These are phyloP conservation scores for Galerina sulciceps DNA, from an alignment of 768 basidiomycete genomes.

Conservation along the genomic window DNA sequence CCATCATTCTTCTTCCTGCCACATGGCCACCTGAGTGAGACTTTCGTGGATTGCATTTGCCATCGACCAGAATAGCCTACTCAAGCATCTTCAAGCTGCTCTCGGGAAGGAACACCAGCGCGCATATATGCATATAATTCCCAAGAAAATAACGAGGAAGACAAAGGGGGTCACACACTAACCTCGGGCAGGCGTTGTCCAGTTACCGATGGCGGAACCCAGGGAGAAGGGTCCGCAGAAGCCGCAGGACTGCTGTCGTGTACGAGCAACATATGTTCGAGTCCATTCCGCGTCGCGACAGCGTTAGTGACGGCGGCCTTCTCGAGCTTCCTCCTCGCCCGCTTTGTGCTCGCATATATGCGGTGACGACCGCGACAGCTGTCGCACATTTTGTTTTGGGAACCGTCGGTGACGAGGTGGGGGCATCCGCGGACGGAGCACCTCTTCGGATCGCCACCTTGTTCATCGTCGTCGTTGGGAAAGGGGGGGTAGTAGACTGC, in stretches of 20 bases:
- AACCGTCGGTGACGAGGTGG: constrained; percentile 4
- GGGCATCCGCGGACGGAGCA: constrained; percentile 18
- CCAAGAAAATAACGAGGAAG: background rate
- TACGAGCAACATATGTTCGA: background rate
- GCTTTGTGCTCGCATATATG: constrained; percentile 53
- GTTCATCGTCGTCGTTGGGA: constrained; percentile 1
- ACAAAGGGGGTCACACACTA: background rate
- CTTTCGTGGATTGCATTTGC: too few species aligned
- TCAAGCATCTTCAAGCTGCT: too few species aligned
- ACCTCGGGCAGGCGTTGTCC: too few species aligned
- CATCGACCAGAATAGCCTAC: too few species aligned
- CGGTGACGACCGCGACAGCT: constrained; percentile 53
- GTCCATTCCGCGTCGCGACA: constrained; percentile 12
- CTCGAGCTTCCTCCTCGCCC: constrained; percentile 53
- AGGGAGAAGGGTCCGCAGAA: background rate
- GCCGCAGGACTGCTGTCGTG: background rate
- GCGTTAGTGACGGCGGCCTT: constrained; percentile 36
- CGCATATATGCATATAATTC: too few species aligned
- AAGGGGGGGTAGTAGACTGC: constrained; percentile 3
- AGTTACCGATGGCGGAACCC: background rate
- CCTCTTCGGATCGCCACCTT: background rate
- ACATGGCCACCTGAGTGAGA: too few species aligned
- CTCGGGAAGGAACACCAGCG: too few species aligned
- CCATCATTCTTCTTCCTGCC: too few species aligned
- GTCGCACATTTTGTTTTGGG: constrained; percentile 55